A percentile compares a stretch with the other conserved stretches of the same genome.
These are phyloP conservation scores for Daldinia eschscholtzii DNA, from an alignment of 2,329 filamentous ascomycete species.

Conservation along the genomic window DNA sequence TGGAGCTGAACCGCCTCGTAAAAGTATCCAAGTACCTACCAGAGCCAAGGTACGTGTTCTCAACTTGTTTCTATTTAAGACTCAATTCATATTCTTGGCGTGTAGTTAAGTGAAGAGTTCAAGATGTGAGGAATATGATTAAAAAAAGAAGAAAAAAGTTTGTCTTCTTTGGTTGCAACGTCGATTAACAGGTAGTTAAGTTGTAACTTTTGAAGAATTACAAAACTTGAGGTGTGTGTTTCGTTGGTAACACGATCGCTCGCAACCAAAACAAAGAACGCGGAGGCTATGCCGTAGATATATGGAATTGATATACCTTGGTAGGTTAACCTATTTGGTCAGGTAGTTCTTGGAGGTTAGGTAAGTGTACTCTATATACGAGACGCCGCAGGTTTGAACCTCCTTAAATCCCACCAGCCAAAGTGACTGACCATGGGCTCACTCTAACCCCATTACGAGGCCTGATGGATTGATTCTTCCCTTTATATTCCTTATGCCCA, in stretches of 20 bases:
- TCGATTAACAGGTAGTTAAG: background rate
- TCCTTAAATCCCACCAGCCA: constrained; percentile 37
- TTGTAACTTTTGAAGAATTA: background rate
- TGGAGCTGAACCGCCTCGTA: constrained; percentile 1
- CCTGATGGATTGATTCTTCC: constrained; percentile 14
- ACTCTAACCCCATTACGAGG: constrained; percentile 21
- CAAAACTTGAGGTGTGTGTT: background rate
- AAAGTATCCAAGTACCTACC: background rate
- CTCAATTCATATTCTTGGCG: background rate
- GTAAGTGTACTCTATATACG: constrained; percentile 31
- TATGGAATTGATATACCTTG: constrained; percentile 10
- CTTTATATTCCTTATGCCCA: constrained; percentile 31
- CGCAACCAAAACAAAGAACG: constrained; percentile 11
- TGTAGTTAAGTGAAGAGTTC: background rate
- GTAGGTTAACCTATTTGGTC: constrained; percentile 27
- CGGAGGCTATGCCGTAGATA: constrained; percentile 14
- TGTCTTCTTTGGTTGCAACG: background rate
- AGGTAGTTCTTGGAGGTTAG: constrained; percentile 18
- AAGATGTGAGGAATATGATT: background rate
- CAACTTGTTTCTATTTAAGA: background rate
- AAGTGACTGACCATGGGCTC: constrained; percentile 21
- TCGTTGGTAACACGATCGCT: background rate
- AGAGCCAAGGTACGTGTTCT: background rate
- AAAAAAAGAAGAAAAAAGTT: background rate
- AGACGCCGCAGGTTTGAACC: constrained; percentile 36